Percentiles rank a stretch among this genome's conserved stretches.
phyloP scores from a whole-genome alignment of 1,284 basidiomycete species.

The Leccinum variabile region DNA sequence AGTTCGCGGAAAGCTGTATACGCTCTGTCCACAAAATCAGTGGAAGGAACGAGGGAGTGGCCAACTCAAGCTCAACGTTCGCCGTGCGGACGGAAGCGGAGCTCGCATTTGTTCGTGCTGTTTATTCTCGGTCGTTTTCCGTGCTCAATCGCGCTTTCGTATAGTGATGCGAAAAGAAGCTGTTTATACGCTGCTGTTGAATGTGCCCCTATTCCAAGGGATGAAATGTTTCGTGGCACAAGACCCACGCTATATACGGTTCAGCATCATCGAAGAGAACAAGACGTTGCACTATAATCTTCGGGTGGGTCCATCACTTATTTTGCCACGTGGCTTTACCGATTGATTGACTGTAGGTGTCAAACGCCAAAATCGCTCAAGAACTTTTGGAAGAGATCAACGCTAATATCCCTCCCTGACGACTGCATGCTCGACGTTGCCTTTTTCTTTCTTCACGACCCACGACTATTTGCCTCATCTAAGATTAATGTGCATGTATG shows the following conservation, averaged over 20 bases:
- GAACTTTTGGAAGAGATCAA: constrained; percentile 58
- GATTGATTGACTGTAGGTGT: constrained; percentile 40
- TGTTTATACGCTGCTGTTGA: constrained; percentile 82
- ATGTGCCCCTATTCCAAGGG: constrained; percentile 83
- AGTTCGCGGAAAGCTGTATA: constrained; percentile 83
- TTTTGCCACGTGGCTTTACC: not conserved
- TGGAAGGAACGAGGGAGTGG: constrained; percentile 94
- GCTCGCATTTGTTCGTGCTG: constrained; percentile 69
- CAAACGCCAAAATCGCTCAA: constrained; percentile 60
- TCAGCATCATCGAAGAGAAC: constrained; percentile 74
- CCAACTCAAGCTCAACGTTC: constrained; percentile 78
- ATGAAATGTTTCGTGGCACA: constrained; percentile 80
- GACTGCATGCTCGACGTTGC: constrained; percentile 10
- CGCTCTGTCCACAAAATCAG: constrained; percentile 58
- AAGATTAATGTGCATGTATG: constrained; percentile 37
- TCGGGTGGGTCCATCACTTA: constrained; percentile 50
- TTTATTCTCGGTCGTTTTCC: not conserved
- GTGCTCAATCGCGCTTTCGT: constrained; percentile 8
- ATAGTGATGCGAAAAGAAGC: constrained; percentile 95
- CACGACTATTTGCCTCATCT: constrained; percentile 31
- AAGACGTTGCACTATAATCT: constrained; percentile 72
- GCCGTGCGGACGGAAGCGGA: constrained; percentile 61
- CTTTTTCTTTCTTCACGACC: constrained; percentile 17
- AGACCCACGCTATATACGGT: constrained; percentile 77
- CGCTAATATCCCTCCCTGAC: constrained; percentile 48